These are phyloP conservation scores for Adansonia rubrostipa DNA, from an alignment of 441 rosid species.

Conservation along the genomic window DNA sequence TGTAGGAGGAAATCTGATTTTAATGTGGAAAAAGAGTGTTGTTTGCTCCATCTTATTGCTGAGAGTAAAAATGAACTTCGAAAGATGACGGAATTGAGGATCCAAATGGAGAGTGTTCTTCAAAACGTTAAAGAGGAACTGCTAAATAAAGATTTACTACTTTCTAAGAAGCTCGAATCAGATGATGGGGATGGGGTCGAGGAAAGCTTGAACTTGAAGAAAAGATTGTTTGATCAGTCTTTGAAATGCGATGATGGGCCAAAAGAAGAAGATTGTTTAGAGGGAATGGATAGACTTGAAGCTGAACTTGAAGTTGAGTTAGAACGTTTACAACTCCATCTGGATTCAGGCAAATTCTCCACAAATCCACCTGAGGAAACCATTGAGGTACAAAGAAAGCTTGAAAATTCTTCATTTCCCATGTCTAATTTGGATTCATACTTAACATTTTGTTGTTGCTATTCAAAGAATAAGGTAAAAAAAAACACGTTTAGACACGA, in stretches of 20 bases:
- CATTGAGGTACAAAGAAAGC: slow-evolving; percentile 36
- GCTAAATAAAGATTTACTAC: slow-evolving; percentile 30
- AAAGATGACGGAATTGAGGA: slow-evolving; percentile 55
- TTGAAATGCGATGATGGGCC: slow-evolving; percentile 28
- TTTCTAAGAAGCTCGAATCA: slow-evolving; percentile 24
- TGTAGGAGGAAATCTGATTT: slow-evolving; percentile 42
- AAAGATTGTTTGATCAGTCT: slow-evolving; percentile 42
- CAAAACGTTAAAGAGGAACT: slow-evolving; percentile 41
- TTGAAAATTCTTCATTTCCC: not conserved
- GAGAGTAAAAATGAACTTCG: slow-evolving; percentile 65
- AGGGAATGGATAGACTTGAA: slow-evolving; percentile 68
- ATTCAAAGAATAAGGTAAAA: not conserved
- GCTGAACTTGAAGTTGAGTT: slow-evolving; percentile 82
- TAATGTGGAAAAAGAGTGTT: slow-evolving; percentile 59
- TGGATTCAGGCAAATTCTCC: slow-evolving; percentile 43
- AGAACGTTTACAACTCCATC: slow-evolving; percentile 57
- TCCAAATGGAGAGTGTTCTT: slow-evolving; percentile 60
- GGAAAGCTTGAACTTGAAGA: slow-evolving; percentile 36
- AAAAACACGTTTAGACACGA: not conserved
- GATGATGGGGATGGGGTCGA: slow-evolving; percentile 31
- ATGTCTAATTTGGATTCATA: not conserved
- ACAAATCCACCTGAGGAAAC: slow-evolving; percentile 32
- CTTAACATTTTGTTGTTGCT: not conserved
- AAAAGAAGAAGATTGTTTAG: slow-evolving; percentile 36
- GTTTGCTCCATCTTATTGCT: slow-evolving; percentile 58